Conservation (phyloP, 139 green algal genomes). For the Chlorella ohadii region DNA sequence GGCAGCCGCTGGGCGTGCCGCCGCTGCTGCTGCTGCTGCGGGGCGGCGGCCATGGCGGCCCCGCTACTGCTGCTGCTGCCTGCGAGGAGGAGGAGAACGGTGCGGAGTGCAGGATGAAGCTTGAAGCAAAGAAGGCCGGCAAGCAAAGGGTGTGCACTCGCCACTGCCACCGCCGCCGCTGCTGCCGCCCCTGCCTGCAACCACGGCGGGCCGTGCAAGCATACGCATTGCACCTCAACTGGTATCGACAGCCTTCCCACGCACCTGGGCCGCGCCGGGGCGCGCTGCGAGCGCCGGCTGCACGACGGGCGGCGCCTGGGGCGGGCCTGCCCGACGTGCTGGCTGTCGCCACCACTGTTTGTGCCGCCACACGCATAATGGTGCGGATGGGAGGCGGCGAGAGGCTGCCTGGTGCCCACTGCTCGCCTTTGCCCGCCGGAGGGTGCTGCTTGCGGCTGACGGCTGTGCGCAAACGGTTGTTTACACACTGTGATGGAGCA, state of each 20-base stretch:
- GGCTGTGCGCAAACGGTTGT: too few species aligned
- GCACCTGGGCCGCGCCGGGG: too few species aligned
- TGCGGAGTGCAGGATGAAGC: too few species aligned
- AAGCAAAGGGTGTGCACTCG: too few species aligned
- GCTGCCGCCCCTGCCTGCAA: neutral
- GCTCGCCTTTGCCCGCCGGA: too few species aligned
- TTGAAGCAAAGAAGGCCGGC: too few species aligned
- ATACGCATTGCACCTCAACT: too few species aligned
- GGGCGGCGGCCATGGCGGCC: neutral
- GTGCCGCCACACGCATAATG: neutral
- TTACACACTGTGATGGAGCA: neutral
- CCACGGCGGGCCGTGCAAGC: too few species aligned
- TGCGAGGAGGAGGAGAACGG: neutral
- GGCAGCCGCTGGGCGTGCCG: neutral
- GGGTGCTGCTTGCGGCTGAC: neutral
- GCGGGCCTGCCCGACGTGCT: conserved; percentile 9
- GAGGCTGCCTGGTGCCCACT: neutral
- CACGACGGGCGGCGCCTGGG: neutral
- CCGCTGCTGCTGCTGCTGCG: neutral
- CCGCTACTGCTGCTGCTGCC: neutral
- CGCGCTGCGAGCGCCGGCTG: neutral
- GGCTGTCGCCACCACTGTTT: neutral
- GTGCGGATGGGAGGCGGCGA: neutral
- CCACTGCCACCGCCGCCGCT: neutral
- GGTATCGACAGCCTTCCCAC: too few species aligned